Evolutionary conservation across 768 basidiomycete genomes (phyloP), one percentile per base, ranked within the genome.

Genomic region (Collybiopsis luxurians): DNA sequence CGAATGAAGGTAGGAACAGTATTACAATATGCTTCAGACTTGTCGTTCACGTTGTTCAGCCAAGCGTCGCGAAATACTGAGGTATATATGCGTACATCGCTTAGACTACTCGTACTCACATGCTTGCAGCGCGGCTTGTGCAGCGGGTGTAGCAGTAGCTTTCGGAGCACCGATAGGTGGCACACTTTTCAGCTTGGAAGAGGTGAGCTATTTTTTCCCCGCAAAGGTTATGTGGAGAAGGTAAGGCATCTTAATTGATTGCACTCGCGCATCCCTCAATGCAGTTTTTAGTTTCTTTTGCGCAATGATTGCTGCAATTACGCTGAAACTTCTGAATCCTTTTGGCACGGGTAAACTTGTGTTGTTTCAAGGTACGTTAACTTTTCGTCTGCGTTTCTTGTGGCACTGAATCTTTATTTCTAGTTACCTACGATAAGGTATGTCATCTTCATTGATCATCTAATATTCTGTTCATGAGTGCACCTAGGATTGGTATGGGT

Each of bases 81-180:
- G 53, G 53, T 54, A 5, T 12, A 12, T 24, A 5, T 21, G 46
- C 36, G 27, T 54, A 6, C 34, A 27, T 38, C 26, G 15, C 36
- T 9, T 42, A 6, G 31, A 43, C 15, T n/a, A n/a, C n/a, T n/a
- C n/a, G n/a, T n/a, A 9, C n/a, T 19, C 2, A 34, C 19, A 9
- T 44, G 15, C 19, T 9, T 44, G 3, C 36, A 95, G 92, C 59
- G 97, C 97, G 11, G 95, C 95, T 27, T 92, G 94, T 68, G 97
- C 96, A 5, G 97, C 97, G 23, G 97, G 97, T 27, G 97, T 99
- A 11, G 92, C 96, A 5, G 96, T 98, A 24, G 92, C 95, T 0
- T 98, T 98, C 66, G 96, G 96, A 45, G 95, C 96, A 0, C 97
- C 97, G 0, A 92, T 99, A 45, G 96, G 93, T 23, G 93, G 94